A percentile compares a stretch with the other conserved stretches of the same genome.
Evolutionary conservation across 108 stramenopile species (phyloP).

Genomic region (Nannochloropsis gaditana): DNA sequence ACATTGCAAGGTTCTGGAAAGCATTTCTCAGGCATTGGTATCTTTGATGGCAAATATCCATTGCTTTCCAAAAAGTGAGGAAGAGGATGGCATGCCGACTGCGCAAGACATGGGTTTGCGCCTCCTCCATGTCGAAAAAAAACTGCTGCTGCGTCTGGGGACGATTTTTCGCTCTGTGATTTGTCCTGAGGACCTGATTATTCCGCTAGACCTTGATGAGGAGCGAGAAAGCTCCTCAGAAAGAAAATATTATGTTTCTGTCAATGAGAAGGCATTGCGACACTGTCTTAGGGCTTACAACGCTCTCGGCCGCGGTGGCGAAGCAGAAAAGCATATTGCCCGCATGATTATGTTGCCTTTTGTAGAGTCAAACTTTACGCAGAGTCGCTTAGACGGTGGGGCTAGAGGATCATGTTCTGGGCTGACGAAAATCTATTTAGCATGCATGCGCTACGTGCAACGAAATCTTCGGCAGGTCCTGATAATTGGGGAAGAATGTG

Average conservation of each 20-base stretch:
- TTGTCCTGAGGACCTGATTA: neutral
- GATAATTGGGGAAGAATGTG: neutral
- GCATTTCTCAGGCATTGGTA: neutral
- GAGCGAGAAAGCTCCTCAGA: neutral
- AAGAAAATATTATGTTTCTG: neutral
- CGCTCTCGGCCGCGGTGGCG: neutral
- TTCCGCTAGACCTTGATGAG: neutral
- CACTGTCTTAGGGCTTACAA: neutral
- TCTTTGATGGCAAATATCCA: neutral
- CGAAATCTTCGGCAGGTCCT: neutral
- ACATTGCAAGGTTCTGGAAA: neutral
- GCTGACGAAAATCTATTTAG: neutral
- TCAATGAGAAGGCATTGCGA: neutral
- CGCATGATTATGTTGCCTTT: slow-evolving; percentile 6
- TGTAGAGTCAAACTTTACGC: neutral
- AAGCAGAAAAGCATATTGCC: neutral
- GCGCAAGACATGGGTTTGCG: neutral
- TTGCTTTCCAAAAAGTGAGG: neutral
- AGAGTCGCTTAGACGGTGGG: slow-evolving; percentile 5
- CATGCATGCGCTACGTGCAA: neutral
- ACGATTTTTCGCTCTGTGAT: neutral
- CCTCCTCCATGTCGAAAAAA: neutral
- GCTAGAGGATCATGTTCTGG: neutral
- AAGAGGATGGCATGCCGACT: slow-evolving; percentile 13
- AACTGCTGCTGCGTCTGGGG: neutral